phyloP scores from a whole-genome alignment of 139 green algal genomes.

The Tetradesmus lagerheimii region DNA sequence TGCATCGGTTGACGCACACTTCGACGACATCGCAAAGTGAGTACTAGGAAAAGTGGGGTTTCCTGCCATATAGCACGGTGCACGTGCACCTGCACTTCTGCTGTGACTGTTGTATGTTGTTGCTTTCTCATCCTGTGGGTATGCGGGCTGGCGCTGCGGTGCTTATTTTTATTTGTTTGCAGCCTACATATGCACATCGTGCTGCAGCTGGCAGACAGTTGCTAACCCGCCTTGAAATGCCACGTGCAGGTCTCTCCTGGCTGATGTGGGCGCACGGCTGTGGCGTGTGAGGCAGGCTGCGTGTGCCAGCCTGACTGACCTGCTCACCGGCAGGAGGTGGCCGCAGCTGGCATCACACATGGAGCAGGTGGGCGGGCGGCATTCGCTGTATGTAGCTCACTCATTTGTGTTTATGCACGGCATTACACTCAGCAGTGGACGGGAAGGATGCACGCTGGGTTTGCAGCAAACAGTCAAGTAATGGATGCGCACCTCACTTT shows the following conservation, averaged over 20 bases:
- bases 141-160: too few species aligned
- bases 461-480: too few species aligned
- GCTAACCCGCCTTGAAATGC: too few species aligned
- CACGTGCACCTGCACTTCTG: neutral
- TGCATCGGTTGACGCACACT: constrained; percentile 65
- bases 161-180: too few species aligned
- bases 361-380: constrained; percentile 11
- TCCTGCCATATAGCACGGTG: too few species aligned
- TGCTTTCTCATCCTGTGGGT: neutral
- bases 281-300: constrained; percentile 91
- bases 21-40: constrained; percentile 68
- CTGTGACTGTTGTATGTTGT: neutral
- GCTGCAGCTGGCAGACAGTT: too few species aligned
- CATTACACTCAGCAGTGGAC: neutral
- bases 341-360: constrained; percentile 72
- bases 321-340: constrained; percentile 79
- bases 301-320: constrained; percentile 76
- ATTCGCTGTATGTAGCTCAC: neutral
- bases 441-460: too few species aligned
- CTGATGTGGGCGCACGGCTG: constrained; percentile 80
- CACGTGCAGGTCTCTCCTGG: constrained; percentile 55
- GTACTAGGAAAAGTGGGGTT: neutral
- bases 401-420: neutral
- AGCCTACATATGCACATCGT: too few species aligned
- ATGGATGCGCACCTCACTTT: too few species aligned